Evolutionary conservation across 495 filamentous ascomycete species (phyloP).

Genomic region (Lasiosphaeria miniovina): DNA sequence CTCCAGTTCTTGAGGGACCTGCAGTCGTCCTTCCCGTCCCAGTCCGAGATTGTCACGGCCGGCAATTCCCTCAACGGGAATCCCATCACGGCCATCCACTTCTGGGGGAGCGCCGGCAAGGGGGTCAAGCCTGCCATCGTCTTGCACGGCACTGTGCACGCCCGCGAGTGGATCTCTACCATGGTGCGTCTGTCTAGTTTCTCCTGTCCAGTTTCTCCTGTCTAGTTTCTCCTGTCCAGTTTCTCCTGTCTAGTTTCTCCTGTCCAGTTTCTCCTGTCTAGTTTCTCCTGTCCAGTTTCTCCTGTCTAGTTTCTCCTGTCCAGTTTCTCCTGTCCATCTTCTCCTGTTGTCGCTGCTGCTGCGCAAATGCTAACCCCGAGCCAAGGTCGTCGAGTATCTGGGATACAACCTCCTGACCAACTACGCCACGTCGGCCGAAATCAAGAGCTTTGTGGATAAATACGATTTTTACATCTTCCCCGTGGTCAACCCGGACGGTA

Average conservation of each 20-base stretch:
- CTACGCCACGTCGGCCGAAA: conserved; percentile 41
- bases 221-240: neutral
- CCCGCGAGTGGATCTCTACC: conserved; percentile 65
- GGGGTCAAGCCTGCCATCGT: conserved; percentile 54
- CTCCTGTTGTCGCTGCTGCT: too few relatives aligned
- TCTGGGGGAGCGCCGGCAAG: conserved; percentile 52
- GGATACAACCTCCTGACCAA: conserved; percentile 50
- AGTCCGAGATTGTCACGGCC: conserved; percentile 49
- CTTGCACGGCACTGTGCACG: conserved; percentile 61
- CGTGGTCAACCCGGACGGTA: conserved; percentile 59
- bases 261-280: neutral
- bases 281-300: neutral
- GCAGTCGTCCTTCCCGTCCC: conserved; percentile 39
- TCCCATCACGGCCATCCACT: conserved; percentile 56
- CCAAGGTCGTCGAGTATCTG: conserved; percentile 49
- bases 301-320: neutral
- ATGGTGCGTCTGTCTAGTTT: conserved; percentile 26
- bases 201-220: neutral
- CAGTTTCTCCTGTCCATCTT: neutral
- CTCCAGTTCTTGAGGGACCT: conserved; percentile 50
- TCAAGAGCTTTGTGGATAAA: conserved; percentile 49
- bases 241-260: neutral
- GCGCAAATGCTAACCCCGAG: neutral
- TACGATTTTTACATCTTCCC: conserved; percentile 65
- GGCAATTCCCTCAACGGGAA: conserved; percentile 53